Evolutionary conservation across 257 asterid genomes (phyloP).

Genomic region (Lithospermum erythrorhizon): DNA sequence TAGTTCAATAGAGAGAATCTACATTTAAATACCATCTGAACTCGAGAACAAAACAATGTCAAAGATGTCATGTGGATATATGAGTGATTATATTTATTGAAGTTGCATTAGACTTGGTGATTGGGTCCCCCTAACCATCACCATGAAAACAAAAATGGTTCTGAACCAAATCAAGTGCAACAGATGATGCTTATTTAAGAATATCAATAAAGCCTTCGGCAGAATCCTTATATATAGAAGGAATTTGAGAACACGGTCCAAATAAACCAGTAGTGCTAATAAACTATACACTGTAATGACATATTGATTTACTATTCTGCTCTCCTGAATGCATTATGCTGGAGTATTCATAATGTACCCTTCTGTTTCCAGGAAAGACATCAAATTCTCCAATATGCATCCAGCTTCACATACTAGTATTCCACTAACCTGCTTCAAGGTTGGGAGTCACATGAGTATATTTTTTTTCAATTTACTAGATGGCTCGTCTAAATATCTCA

Average conservation of each 20-base stretch:
- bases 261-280: too few species aligned
- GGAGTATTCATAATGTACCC: slow-evolving; percentile 40
- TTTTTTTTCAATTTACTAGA: not conserved
- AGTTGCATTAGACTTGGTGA: not conserved
- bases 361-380: slow-evolving; percentile 69
- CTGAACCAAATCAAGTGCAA: too few species aligned
- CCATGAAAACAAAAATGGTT: not conserved
- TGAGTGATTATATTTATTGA: not conserved
- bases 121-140: not conserved
- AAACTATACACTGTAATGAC: not conserved
- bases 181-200: too few species aligned
- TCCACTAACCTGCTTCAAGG: slow-evolving; percentile 53
- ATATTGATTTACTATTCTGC: not conserved
- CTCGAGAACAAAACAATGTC: not conserved
- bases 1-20: not conserved
- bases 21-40: not conserved
- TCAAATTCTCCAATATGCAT: slow-evolving; percentile 95
- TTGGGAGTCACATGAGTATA: not conserved
- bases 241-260: too few species aligned
- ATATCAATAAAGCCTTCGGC: too few species aligned
- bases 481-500: slow-evolving; percentile 1
- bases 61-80: not conserved
- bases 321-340: not conserved
- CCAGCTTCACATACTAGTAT: slow-evolving; percentile 97
- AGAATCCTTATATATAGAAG: too few species aligned